Evolutionary conservation across 129 eudicot species (phyloP).

Genomic region (Dittrichia graveolens): DNA sequence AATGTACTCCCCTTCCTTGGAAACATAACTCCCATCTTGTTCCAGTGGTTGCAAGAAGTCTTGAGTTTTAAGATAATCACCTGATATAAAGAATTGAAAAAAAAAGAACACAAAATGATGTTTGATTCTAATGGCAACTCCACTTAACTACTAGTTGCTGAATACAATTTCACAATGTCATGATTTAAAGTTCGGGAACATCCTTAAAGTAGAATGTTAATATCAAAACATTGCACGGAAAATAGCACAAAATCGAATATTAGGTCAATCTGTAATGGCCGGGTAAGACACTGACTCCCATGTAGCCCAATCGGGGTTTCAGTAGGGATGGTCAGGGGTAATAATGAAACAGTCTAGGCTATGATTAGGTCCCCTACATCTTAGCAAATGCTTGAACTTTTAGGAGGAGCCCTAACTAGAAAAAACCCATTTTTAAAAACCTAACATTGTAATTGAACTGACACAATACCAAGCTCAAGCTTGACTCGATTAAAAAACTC

Average conservation of each 20-base stretch:
- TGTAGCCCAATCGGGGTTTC: too few relatives aligned
- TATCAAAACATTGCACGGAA: background rate
- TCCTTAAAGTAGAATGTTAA: background rate
- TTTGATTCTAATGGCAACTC: constrained; percentile 4
- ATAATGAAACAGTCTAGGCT: too few relatives aligned
- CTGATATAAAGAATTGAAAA: constrained; percentile 25
- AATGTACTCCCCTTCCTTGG: constrained; percentile 45
- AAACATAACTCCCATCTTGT: constrained; percentile 46
- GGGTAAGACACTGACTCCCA: too few relatives aligned
- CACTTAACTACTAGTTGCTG: background rate
- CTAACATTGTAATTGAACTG: too few relatives aligned
- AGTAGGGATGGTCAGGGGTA: too few relatives aligned
- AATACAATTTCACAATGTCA: constrained; percentile 19
- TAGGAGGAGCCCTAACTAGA: too few relatives aligned
- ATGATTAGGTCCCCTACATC: too few relatives aligned
- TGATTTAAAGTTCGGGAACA: too few relatives aligned
- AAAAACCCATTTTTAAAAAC: too few relatives aligned
- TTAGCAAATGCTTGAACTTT: too few relatives aligned
- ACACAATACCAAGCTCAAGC: too few relatives aligned
- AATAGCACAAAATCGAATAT: background rate
- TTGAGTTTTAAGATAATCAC: constrained; percentile 72
- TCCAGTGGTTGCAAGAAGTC: constrained; percentile 91
- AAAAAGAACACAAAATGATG: background rate
- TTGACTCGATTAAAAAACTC: too few relatives aligned
- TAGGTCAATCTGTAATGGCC: background rate